phyloP scores from a whole-genome alignment of 1,284 basidiomycete species.

The Cryptococcus sp. region DNA sequence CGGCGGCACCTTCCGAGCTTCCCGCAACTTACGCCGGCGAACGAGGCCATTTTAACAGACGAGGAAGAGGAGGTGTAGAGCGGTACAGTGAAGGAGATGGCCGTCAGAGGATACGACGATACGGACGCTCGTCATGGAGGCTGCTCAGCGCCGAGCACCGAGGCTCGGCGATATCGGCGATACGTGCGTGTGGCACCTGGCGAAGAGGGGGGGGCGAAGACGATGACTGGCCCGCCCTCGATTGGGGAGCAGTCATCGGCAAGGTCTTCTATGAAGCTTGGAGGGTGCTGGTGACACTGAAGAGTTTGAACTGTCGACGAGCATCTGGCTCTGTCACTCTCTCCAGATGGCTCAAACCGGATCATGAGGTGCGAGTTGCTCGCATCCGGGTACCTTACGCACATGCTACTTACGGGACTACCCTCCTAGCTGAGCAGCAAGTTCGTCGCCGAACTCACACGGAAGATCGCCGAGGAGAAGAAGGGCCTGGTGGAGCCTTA shows the following conservation, averaged over 20 bases:
- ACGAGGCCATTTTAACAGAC: constrained; percentile 9
- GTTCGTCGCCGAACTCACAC: constrained; percentile 12
- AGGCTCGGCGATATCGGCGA: too few relatives aligned
- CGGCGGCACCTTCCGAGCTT: not conserved
- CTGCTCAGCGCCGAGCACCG: too few relatives aligned
- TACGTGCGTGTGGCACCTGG: too few relatives aligned
- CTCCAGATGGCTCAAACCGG: constrained; percentile 15
- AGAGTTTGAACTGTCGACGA: constrained; percentile 20
- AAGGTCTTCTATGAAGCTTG: constrained; percentile 36
- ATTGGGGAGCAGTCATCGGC: constrained; percentile 20
- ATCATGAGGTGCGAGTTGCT: too few relatives aligned
- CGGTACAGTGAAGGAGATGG: not conserved
- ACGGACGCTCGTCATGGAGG: constrained; percentile 20
- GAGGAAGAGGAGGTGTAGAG: not conserved
- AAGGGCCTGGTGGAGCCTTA: constrained; percentile 15
- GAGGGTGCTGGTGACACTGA: constrained; percentile 27
- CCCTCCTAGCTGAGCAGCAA: constrained; percentile 10
- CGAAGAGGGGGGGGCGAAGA: constrained; percentile 15
- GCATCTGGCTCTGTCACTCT: constrained; percentile 5
- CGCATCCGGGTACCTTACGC: too few relatives aligned
- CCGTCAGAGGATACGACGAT: not conserved
- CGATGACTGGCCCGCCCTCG: too few relatives aligned
- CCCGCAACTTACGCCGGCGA: constrained; percentile 6
- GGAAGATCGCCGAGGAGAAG: constrained; percentile 17
- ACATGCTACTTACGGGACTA: not conserved